Evolutionary conservation across 768 basidiomycete species (phyloP), one percentile per base, ranked within the genome.

Genomic region (Amanita thiersii): DNA sequence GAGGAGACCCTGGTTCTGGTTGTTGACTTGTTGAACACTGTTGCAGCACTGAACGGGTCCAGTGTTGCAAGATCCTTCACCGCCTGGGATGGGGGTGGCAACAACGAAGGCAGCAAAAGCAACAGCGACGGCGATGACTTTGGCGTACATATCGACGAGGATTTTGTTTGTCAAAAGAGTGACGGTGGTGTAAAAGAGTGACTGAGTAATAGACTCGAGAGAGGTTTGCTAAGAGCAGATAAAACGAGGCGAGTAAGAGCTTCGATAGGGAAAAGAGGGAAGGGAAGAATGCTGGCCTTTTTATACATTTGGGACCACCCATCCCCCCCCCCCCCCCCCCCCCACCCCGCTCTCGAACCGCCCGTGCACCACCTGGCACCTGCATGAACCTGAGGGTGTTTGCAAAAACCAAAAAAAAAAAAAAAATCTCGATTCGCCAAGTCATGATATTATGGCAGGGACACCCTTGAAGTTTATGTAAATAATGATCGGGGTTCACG

Each of bases 31-130:
- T 10, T 47, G 29, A 5, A 49, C 12, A 3, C 36, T 19, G 48
- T 60, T 51, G 54, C 59, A 60, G 53, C 59, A 60, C 28, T 58
- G 53, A 21, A 53, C 29, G 17, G 50, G 10, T 15, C 59, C 59
- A 23, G 57, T 59, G 52, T 55, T 56, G 56, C 59, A 60, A 18
- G 50, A 50, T 32, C 45, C 41, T 18, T 35, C 25, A 35, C 48
- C 48, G 7, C 38, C 45, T 5, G 50, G 51, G 18, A 47, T 32
- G 21, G 57, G 57, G 10, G 53, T 48, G n/a, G 61, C 61, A 21
- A 57, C 58, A 24, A 50, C 56, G 40, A 57, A 56, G 49, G 54
- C 24, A 15, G 52, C 56, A 47, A 57, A 50, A 37, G 50, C 38
- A 46, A 49, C 52, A 39, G 49, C 40, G 46, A 56, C 17, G 46